Conservation (phyloP, 306 rosid genomes). For the Vigna trinervia region DNA sequence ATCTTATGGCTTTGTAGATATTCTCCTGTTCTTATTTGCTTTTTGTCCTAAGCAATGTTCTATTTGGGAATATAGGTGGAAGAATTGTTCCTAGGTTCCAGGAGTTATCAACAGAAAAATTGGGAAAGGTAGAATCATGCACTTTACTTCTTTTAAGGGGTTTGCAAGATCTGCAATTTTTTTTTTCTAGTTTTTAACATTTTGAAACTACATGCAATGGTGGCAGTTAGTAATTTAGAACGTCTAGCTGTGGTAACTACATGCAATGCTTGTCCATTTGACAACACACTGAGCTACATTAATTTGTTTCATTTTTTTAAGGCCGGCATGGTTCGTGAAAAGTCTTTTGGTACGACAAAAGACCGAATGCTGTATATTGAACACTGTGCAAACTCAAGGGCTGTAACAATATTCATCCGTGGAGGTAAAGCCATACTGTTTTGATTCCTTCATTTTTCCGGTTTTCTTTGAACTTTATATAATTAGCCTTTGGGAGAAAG, state of each 20-base stretch:
- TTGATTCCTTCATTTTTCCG: neutral
- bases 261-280: slow-evolving; percentile 8
- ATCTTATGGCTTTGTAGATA: neutral
- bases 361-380: slow-evolving; percentile 96
- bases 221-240: slow-evolving; percentile 6
- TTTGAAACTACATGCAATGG: slow-evolving; percentile 13
- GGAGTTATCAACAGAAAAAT: slow-evolving; percentile 86
- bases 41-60: slow-evolving; percentile 18
- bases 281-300: neutral
- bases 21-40: neutral
- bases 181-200: neutral
- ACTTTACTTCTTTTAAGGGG: slow-evolving; percentile 21
- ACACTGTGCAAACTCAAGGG: slow-evolving; percentile 97
- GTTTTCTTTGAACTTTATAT: slow-evolving; percentile 12
- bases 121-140: slow-evolving; percentile 75
- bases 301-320: slow-evolving; percentile 36
- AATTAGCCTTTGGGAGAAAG: neutral
- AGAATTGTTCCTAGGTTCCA: slow-evolving; percentile 99
- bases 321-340: slow-evolving; percentile 98
- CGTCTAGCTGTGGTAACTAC: neutral
- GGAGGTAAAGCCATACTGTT: slow-evolving; percentile 67
- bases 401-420: slow-evolving; percentile 88
- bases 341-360: slow-evolving; percentile 94
- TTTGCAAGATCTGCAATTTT: neutral
- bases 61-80: slow-evolving; percentile 71